Evolutionary conservation across 2,329 filamentous ascomycete genomes (phyloP), one percentile per base, ranked within the genome.

Genomic region (Phaeoacremonium minimum): DNA sequence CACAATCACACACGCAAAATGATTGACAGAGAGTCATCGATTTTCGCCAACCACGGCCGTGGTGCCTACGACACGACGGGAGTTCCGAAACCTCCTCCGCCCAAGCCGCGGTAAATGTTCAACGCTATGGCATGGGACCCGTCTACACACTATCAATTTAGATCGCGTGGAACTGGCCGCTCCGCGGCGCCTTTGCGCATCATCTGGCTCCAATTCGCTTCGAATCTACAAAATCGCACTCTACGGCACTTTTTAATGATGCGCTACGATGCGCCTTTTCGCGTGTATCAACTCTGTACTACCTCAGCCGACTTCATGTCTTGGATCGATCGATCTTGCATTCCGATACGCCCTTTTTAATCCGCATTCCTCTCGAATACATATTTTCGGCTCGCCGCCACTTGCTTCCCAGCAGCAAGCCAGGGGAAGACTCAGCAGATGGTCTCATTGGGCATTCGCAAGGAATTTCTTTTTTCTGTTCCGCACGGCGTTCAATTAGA

Each of bases 11-110:
- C 17, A 32, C 32, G 40, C 54, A 57, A 36, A 46, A 61, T 61
- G 57, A 51, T 58, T 37, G 45, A 46, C 46, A 49, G 46, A 47
- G 46, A 48, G 42, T 53, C 53, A 40, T 48, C 53, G 45, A 36
- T 41, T 28, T 42, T 46, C 32, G 41, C 50, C 50, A 59, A 60
- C 52, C 52, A 57, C 37, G 58, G 57, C 48, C 52, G 58, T 11
- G 57, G 57, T 18, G 58, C 57, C 42, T 61, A 61, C 37, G 58
- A 61, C 43, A 61, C 57, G 38, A 60, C 58, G 18, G 58, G 58
- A 18, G 55, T 60, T 8, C 57, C 56, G 20, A 61, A 61, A 49
- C 58, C 58, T 9, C 52, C 54, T 34, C 58, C 56, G 37, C 58
- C 57, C 18, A 60, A 60, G 51, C 52, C 56, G 28, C 50, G 54